phyloP scores from a whole-genome alignment of 2,329 filamentous ascomycete species.

The Xylaria hypoxylon region DNA sequence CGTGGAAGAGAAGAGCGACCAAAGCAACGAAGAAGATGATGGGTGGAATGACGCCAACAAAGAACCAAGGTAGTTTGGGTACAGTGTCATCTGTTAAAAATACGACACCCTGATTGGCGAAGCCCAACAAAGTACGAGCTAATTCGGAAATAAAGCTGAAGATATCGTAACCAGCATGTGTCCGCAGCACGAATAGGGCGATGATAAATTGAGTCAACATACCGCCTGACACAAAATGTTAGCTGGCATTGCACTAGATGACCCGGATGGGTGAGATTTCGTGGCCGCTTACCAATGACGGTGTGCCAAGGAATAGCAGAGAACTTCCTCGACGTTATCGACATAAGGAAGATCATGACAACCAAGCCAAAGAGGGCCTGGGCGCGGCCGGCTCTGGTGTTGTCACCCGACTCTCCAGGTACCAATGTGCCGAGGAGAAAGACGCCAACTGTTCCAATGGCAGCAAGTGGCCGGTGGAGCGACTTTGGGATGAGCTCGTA shows the following conservation, averaged over 20 bases:
- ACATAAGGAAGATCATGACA: conserved; percentile 77
- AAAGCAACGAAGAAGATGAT: conserved; percentile 97
- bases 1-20: conserved; percentile 87
- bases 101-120: conserved; percentile 75
- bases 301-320: conserved; percentile 76
- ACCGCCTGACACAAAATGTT: conserved; percentile 60
- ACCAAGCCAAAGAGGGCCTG: conserved; percentile 82
- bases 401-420: conserved; percentile 76
- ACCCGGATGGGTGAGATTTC: conserved; percentile 11
- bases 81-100: conserved; percentile 73
- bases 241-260: conserved; percentile 1
- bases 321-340: conserved; percentile 76
- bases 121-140: conserved; percentile 79
- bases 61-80: conserved; percentile 70
- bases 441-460: conserved; percentile 72
- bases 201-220: conserved; percentile 91
- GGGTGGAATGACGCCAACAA: conserved; percentile 83
- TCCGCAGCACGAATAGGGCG: conserved; percentile 87
- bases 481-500: conserved; percentile 74
- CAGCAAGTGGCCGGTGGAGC: conserved; percentile 72
- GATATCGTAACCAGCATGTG: conserved; percentile 84
- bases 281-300: conserved; percentile 69
- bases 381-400: conserved; percentile 82
- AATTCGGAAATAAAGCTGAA: conserved; percentile 88
- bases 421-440: conserved; percentile 84